A percentile compares a stretch with the other conserved stretches of the same genome.
These are phyloP conservation scores for Panaeolus cyanescens DNA, from an alignment of 768 basidiomycete genomes.

Conservation along the genomic window DNA sequence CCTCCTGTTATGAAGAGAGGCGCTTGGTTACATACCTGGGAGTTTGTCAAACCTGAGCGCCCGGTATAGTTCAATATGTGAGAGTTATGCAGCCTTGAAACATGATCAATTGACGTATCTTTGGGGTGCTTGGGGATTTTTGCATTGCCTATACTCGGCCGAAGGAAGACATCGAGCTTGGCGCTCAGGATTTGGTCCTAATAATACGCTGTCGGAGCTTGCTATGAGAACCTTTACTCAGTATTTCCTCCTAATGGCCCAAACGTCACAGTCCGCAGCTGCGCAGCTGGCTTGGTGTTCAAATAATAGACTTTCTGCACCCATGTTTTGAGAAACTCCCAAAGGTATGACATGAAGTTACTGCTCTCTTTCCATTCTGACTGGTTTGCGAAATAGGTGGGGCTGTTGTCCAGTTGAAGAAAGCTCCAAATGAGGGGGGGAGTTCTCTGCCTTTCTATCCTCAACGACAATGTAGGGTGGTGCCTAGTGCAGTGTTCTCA, in stretches of 20 bases:
- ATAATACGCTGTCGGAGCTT: background rate
- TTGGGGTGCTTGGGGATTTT: background rate
- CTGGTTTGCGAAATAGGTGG: too few species aligned
- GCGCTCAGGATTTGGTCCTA: background rate
- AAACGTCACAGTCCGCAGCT: constrained; percentile 21
- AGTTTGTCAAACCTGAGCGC: background rate
- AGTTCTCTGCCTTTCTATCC: too few species aligned
- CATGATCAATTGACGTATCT: background rate
- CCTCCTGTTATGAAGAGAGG: too few species aligned
- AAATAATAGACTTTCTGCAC: background rate
- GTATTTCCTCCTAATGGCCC: constrained; percentile 11
- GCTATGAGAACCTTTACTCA: background rate
- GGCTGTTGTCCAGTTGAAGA: too few species aligned
- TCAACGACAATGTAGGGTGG: too few species aligned
- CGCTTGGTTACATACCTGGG: background rate
- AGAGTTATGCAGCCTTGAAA: background rate
- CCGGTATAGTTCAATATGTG: background rate
- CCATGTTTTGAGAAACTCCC: background rate
- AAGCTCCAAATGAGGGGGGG: too few species aligned
- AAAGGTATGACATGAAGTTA: background rate
- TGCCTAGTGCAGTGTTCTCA: too few species aligned
- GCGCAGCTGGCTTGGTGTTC: constrained; percentile 20
- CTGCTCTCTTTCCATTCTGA: too few species aligned
- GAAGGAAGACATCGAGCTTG: background rate
- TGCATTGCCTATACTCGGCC: background rate